phyloP scores from a whole-genome alignment of 192 early-diverging fungal species.

The Backusella australiensis region DNA sequence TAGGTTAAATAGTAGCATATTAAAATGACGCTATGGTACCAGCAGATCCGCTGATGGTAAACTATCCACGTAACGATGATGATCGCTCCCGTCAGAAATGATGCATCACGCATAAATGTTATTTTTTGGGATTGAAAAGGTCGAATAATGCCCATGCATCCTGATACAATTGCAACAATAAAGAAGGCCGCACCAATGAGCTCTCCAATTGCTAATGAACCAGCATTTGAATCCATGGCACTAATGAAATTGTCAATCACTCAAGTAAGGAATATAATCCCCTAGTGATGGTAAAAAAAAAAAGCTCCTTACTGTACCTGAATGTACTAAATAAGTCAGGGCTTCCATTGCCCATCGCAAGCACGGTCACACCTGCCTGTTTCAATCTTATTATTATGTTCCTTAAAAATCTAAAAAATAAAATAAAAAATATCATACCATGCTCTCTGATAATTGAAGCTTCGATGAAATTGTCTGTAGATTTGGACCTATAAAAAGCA shows the following conservation, averaged over 20 bases:
- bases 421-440: slow-evolving; percentile 38
- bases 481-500: slow-evolving; percentile 64
- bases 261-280: neutral
- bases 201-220: slow-evolving; percentile 86
- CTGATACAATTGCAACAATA: slow-evolving; percentile 83
- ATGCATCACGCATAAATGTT: slow-evolving; percentile 75
- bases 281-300: neutral
- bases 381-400: slow-evolving; percentile 10
- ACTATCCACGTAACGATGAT: slow-evolving; percentile 48
- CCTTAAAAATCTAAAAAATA: neutral
- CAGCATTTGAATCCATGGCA: slow-evolving; percentile 66
- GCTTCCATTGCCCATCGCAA: slow-evolving; percentile 87
- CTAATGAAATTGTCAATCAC: slow-evolving; percentile 34
- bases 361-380: slow-evolving; percentile 67
- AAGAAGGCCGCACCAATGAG: slow-evolving; percentile 84
- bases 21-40: slow-evolving; percentile 49
- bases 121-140: slow-evolving; percentile 68
- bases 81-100: slow-evolving; percentile 67
- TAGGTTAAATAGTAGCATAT: slow-evolving; percentile 60
- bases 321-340: slow-evolving; percentile 90
- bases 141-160: slow-evolving; percentile 73
- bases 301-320: slow-evolving; percentile 12
- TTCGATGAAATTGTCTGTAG: slow-evolving; percentile 71
- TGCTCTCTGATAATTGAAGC: slow-evolving; percentile 77
- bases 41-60: slow-evolving; percentile 49